These are phyloP conservation scores for Pseudopediastrum boryanum DNA, from an alignment of 139 green algal species.

Conservation along the genomic window DNA sequence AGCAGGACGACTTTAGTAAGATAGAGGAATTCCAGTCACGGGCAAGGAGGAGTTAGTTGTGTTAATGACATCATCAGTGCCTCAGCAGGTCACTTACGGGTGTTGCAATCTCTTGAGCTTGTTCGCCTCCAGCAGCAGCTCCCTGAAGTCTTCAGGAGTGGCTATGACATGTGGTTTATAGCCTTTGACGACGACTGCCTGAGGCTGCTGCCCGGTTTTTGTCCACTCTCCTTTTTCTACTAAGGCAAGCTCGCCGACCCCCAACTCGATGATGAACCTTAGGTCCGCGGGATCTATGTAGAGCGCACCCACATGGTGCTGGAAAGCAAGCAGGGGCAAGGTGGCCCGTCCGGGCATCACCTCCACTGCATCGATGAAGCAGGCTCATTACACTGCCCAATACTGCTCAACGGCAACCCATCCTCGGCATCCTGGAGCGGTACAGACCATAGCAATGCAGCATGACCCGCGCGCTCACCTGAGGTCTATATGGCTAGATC, in stretches of 20 bases:
- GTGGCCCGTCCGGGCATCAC: too few relatives aligned
- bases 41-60: neutral
- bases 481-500: too few relatives aligned
- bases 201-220: neutral
- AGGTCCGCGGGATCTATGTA: constrained; percentile 12
- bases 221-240: constrained; percentile 22
- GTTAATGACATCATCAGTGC: neutral
- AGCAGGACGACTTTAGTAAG: too few relatives aligned
- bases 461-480: too few relatives aligned
- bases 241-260: constrained; percentile 6
- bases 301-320: constrained; percentile 30
- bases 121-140: constrained; percentile 32
- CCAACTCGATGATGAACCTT: constrained; percentile 21
- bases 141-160: constrained; percentile 31
- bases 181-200: constrained; percentile 27
- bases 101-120: constrained; percentile 29
- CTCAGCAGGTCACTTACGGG: constrained; percentile 11
- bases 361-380: too few relatives aligned
- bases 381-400: too few relatives aligned
- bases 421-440: too few relatives aligned
- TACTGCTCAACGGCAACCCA: too few relatives aligned
- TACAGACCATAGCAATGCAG: too few relatives aligned
- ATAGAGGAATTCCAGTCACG: too few relatives aligned
- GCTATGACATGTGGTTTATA: constrained; percentile 25
- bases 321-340: constrained; percentile 30